Evolutionary conservation across 257 asterid species (phyloP), one percentile per base, ranked within the genome.

Genomic region (Handroanthus guayacan): DNA sequence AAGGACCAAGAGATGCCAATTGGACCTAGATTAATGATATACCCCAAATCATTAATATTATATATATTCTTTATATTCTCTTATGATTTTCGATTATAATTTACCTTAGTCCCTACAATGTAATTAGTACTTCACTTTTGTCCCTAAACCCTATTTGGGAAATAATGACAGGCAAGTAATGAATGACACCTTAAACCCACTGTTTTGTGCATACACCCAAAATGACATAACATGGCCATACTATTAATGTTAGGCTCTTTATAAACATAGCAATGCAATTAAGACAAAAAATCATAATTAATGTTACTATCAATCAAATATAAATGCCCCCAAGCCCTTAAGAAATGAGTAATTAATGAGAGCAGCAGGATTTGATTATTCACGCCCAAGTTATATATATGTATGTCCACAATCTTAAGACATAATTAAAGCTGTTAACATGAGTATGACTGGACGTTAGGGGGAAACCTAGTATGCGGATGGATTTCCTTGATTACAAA

Each of bases 391-490:
- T 45, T 36, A 68, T 12, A 2, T 52, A 38, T 38, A 5, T 38
- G 5, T 5, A n/a, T 47, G 39, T 64, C 57, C 16, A 45, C 45
- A 11, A 45, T 20, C 9, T 65, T 10, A 18, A 44, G 55, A 8
- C 12, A 5, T 67, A 67, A 41, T 45, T 18, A 67, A 67, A 67
- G 72, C 5, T 9, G 62, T 48, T 67, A 51, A 36, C 34, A 51
- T 51, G 62, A 10, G 50, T 36, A 16, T 69, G 75, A 69, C 54
- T 52, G 63, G 63, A 16, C 14, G 63, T 52, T 52, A 31, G 62
- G 63, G 36, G 64, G 63, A 69, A 69, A 69, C 75, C 75, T 51
- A 51, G 63, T 69, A 69, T 37, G 36, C 61, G 2, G 64, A 54
- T n/a, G 1, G 13, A 69, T 16, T 9, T 36, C 34, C 51, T 51